phyloP scores from a whole-genome alignment of 805 yeast genomes.

The Grigorovia jiainica region DNA sequence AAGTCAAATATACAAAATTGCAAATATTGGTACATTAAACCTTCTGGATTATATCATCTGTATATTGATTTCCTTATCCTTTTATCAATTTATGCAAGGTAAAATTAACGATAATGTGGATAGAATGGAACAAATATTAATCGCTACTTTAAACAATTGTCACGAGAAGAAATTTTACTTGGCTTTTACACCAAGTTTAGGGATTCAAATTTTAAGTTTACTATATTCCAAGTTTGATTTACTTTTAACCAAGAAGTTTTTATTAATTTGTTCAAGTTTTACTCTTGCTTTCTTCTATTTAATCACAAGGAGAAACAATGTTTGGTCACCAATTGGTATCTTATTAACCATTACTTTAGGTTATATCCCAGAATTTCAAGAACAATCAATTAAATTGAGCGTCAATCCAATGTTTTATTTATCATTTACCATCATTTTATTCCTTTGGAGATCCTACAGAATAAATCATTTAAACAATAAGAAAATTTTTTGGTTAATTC shows the following conservation, averaged over 20 bases:
- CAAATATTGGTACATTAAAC: slow-evolving; percentile 7
- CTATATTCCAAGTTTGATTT: not conserved
- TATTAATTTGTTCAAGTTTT: not conserved
- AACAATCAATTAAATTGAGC: slow-evolving; percentile 9
- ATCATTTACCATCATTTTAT: slow-evolving; percentile 35
- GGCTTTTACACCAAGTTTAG: slow-evolving; percentile 14
- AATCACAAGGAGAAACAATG: slow-evolving; percentile 18
- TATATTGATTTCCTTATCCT: not conserved
- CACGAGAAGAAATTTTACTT: slow-evolving; percentile 13
- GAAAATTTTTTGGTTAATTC: slow-evolving; percentile 45
- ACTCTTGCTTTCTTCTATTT: slow-evolving; percentile 13
- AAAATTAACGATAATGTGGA: not conserved
- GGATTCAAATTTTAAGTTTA: slow-evolving; percentile 14
- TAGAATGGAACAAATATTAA: no score
- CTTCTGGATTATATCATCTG: slow-evolving; percentile 5
- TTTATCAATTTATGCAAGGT: not conserved
- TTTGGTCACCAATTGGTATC: slow-evolving; percentile 27
- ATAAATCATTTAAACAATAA: slow-evolving; percentile 34
- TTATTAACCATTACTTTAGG: slow-evolving; percentile 23
- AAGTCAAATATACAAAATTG: slow-evolving; percentile 7
- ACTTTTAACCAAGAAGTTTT: slow-evolving; percentile 6
- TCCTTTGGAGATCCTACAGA: slow-evolving; percentile 40
- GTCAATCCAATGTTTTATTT: slow-evolving; percentile 37
- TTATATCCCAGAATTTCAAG: slow-evolving; percentile 12
- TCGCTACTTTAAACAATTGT: no score